Conservation (phyloP, 2,329 filamentous ascomycete species). For the Cytospora schulzeri region DNA sequence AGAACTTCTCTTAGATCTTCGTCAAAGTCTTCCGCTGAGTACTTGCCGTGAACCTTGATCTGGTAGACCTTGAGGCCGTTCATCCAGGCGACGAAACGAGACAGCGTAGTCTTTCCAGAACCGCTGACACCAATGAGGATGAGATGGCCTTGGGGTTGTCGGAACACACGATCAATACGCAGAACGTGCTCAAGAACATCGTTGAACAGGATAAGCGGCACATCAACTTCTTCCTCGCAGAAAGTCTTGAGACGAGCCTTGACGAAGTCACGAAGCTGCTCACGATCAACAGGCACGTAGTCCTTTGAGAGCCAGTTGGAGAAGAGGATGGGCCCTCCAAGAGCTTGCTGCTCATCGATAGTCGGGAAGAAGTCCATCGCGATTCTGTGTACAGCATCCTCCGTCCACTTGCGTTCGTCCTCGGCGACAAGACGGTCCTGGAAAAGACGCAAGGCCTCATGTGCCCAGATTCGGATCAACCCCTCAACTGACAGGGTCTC, state of each 20-base stretch:
- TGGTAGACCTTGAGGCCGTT: slow-evolving; percentile 98
- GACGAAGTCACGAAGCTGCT: slow-evolving; percentile 94
- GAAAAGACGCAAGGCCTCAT: slow-evolving; percentile 94
- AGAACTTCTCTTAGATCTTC: slow-evolving; percentile 95
- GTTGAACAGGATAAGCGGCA: slow-evolving; percentile 98
- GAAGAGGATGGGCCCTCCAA: slow-evolving; percentile 93
- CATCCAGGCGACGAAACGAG: slow-evolving; percentile 99
- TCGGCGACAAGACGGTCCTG: slow-evolving; percentile 95
- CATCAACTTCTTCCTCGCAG: slow-evolving; percentile 98
- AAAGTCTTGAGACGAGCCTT: slow-evolving; percentile 97
- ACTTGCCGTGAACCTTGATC: slow-evolving; percentile 99
- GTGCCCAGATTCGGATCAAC: slow-evolving; percentile 94
- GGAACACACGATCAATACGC: slow-evolving; percentile 97
- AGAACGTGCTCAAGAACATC: slow-evolving; percentile 97
- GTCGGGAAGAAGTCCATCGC: slow-evolving; percentile 91
- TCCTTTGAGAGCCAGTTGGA: slow-evolving; percentile 99
- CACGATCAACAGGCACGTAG: slow-evolving; percentile 94
- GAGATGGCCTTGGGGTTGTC: slow-evolving; percentile 95
- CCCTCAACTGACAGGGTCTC: slow-evolving; percentile 88
- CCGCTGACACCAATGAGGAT: slow-evolving; percentile 98
- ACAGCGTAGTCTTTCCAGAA: slow-evolving; percentile 96
- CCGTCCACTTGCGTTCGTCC: slow-evolving; percentile 93
- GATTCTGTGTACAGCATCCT: slow-evolving; percentile 82
- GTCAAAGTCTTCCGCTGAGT: slow-evolving; percentile 97
- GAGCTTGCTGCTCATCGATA: slow-evolving; percentile 86